These are phyloP conservation scores for Meira miltonrushii DNA, from an alignment of 1,284 basidiomycete genomes.

Conservation along the genomic window DNA sequence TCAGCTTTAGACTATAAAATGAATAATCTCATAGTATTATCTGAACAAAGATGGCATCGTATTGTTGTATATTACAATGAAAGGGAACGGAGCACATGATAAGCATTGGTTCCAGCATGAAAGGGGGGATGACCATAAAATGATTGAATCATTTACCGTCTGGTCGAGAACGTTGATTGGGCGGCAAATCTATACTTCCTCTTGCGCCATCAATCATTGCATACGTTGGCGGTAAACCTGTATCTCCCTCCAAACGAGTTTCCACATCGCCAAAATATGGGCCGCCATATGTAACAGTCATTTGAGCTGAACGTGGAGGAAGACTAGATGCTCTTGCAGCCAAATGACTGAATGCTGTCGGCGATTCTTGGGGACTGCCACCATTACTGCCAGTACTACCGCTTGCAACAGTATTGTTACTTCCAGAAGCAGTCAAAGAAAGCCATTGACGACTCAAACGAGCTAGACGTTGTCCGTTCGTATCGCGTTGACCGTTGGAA, in stretches of 20 bases:
- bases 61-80: too few relatives aligned
- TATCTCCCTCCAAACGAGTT: background rate
- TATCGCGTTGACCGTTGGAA: too few relatives aligned
- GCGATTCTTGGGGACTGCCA: background rate
- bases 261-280: background rate
- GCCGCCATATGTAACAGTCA: background rate
- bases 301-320: background rate
- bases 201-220: slow-evolving; percentile 7
- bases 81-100: too few relatives aligned
- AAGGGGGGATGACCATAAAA: too few relatives aligned
- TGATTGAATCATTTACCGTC: too few relatives aligned
- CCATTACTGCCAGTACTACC: background rate
- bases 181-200: slow-evolving; percentile 4
- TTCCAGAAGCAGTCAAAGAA: slow-evolving; percentile 5
- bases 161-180: background rate
- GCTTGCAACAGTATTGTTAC: background rate
- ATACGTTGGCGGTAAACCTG: slow-evolving; percentile 4
- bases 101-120: too few relatives aligned
- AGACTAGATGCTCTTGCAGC: background rate
- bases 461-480: background rate
- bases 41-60: too few relatives aligned
- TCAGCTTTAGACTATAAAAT: too few relatives aligned
- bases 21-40: too few relatives aligned
- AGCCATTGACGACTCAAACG: slow-evolving; percentile 3
- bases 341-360: background rate